Evolutionary conservation across 208 protist species (phyloP).

Genomic region (Leishmania martiniquensis): DNA sequence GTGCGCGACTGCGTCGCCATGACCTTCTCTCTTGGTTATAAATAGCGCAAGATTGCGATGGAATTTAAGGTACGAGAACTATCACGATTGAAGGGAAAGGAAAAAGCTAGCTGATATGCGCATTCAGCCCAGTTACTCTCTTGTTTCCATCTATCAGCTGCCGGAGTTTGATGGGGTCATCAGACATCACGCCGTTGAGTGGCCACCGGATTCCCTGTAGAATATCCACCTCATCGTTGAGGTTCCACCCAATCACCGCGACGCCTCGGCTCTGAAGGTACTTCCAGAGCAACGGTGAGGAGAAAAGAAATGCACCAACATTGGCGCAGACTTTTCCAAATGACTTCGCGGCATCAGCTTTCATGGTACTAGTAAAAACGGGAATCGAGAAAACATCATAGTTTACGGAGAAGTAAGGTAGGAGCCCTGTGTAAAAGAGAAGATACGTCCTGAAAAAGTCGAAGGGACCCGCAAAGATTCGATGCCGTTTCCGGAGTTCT

Average conservation of each 20-base stretch:
- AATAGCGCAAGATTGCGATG: neutral
- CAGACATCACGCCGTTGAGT: conserved; percentile 80
- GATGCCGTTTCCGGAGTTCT: conserved; percentile 52
- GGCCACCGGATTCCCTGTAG: conserved; percentile 47
- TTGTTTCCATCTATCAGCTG: conserved; percentile 16
- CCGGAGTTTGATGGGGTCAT: conserved; percentile 46
- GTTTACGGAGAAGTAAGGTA: conserved; percentile 55
- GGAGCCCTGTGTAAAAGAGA: conserved; percentile 64
- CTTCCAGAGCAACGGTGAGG: conserved; percentile 64
- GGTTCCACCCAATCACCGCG: conserved; percentile 74
- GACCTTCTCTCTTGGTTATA: too few species aligned
- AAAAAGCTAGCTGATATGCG: conserved; percentile 6
- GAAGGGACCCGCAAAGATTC: conserved; percentile 48
- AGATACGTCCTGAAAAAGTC: conserved; percentile 59
- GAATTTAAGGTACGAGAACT: neutral
- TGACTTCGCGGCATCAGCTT: conserved; percentile 15
- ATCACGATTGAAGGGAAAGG: neutral
- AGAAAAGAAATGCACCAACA: conserved; percentile 45
- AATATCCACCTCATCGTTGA: conserved; percentile 76
- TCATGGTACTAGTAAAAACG: conserved; percentile 55
- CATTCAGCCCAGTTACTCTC: neutral
- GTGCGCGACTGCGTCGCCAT: neutral
- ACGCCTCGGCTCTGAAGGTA: conserved; percentile 75
- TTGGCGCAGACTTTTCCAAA: conserved; percentile 23
- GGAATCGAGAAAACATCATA: conserved; percentile 86